Base-by-base conservation (phyloP, 306 rosid genomes). In the Canavalia ensiformis region DNA sequence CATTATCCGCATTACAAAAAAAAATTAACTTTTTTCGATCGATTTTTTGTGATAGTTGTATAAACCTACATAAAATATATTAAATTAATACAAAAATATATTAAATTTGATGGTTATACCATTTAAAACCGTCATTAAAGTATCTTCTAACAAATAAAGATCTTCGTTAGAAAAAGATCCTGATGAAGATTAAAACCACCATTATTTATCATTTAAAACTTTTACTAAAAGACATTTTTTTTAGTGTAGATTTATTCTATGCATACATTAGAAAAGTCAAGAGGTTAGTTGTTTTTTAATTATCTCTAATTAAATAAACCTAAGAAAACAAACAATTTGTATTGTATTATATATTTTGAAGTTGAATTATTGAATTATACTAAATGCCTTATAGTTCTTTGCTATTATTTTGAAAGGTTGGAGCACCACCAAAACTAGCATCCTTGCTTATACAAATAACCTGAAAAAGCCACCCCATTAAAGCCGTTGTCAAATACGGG, bases 231-330 rank as follows among this genome's bases (percentile, higher is more conserved):
- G n/a, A n/a, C n/a, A n/a, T n/a, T n/a, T n/a, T n/a, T n/a, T n/a
- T n/a, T n/a, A n/a, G n/a, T n/a, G n/a, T n/a, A 29, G 81, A 87
- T 75, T 72, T 92, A 66, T 69, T 91, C 3, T 81, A 92, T 84
- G 94, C 95, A n/a, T 87, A 87, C 81, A 72, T n/a, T 92, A 30
- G 88, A n/a, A 89, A 76, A 88, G 94, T 86, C 92, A 86, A 81
- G 89, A 92, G 93, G 97, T 56, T 56, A 2, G 13, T 30, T 3
- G 6, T 63, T 37, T 5, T 57, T 13, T 37, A 2, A 28, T 13
- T 12, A 12, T 37, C 30, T 44, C 47, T 1, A 33, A 62, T 12
- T 59, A n/a, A 35, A 1, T 35, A 9, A 47, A 33, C 5, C 0
- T 10, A 4, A 58, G 1, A 3, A 31, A 58, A 30, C 12, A 33